phyloP scores from a whole-genome alignment of 176 grass and related monocot species.

The Poa pratensis region DNA sequence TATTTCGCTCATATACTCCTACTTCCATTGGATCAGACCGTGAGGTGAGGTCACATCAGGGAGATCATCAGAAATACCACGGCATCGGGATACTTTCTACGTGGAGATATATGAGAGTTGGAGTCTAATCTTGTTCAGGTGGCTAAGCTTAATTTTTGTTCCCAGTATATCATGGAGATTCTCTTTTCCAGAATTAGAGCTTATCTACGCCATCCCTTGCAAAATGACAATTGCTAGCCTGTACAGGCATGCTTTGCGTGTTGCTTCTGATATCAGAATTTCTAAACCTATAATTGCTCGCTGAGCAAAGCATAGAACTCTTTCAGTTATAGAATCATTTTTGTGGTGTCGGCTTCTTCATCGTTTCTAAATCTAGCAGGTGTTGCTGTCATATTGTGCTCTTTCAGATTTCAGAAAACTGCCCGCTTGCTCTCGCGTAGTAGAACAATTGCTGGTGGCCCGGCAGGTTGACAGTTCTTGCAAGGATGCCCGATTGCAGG shows the following conservation, averaged over 20 bases:
- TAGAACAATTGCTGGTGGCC: not conserved
- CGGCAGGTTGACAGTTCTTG: not conserved
- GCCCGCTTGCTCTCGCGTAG: not conserved
- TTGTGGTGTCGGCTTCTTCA: not conserved
- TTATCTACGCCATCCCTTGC: not conserved
- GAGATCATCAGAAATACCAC: constrained; percentile 15
- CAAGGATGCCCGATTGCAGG: not conserved
- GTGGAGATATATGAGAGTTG: not conserved
- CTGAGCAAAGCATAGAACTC: not conserved
- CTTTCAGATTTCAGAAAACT: constrained; percentile 1
- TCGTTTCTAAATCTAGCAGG: not conserved
- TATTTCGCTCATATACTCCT: not conserved
- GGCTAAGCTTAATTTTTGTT: not conserved
- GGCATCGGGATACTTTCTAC: not conserved
- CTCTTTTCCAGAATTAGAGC: not conserved
- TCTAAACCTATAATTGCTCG: not conserved
- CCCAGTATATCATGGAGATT: constrained; percentile 7
- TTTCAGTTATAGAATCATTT: not conserved
- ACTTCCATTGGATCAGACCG: not conserved
- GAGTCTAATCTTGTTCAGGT: not conserved
- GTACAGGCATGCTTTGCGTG: not conserved
- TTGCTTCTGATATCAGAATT: not conserved
- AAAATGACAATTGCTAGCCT: too few species aligned
- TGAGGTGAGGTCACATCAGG: constrained; percentile 6
- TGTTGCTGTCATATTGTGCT: not conserved